A percentile compares a stretch with the other conserved stretches of the same genome.
phyloP scores from a whole-genome alignment of 2,329 filamentous ascomycete species.

The Colletotrichum somersetense region DNA sequence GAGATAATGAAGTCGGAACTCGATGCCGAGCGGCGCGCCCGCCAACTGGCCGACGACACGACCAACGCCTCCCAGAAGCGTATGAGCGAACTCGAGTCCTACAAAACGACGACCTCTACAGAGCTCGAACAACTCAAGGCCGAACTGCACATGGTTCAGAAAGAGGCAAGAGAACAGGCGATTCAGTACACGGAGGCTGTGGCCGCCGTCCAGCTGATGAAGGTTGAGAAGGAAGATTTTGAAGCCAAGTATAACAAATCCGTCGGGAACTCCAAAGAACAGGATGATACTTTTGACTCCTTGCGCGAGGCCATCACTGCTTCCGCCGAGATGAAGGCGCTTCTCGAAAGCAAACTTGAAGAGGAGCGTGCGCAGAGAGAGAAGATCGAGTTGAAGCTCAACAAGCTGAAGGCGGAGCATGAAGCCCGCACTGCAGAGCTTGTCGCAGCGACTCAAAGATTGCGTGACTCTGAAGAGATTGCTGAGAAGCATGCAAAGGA shows the following conservation, averaged over 20 bases:
- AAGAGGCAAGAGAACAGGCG: conserved; percentile 83
- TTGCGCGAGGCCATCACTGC: conserved; percentile 83
- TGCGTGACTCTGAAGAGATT: conserved; percentile 89
- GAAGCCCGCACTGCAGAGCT: conserved; percentile 85
- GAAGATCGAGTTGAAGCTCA: conserved; percentile 80
- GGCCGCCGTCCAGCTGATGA: conserved; percentile 79
- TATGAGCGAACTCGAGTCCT: conserved; percentile 85
- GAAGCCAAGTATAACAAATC: conserved; percentile 76
- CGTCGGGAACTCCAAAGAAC: conserved; percentile 75
- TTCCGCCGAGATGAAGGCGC: conserved; percentile 80
- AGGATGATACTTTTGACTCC: conserved; percentile 78
- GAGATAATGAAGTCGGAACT: conserved; percentile 78
- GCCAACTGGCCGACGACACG: conserved; percentile 90
- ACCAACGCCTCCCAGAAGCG: conserved; percentile 84
- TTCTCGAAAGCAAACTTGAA: conserved; percentile 84
- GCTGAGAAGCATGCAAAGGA: conserved; percentile 90
- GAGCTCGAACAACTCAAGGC: conserved; percentile 89
- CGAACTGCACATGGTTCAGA: conserved; percentile 85
- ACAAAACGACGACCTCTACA: conserved; percentile 83
- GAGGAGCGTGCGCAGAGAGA: conserved; percentile 85
- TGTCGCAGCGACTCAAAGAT: conserved; percentile 76
- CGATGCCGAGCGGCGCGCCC: conserved; percentile 82
- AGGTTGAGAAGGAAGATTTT: conserved; percentile 87
- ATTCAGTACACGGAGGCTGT: conserved; percentile 82
- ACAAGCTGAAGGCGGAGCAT: conserved; percentile 83